Evolutionary conservation across 352 stramenopile species (phyloP).

Genomic region (Thalassiosira hispida): DNA sequence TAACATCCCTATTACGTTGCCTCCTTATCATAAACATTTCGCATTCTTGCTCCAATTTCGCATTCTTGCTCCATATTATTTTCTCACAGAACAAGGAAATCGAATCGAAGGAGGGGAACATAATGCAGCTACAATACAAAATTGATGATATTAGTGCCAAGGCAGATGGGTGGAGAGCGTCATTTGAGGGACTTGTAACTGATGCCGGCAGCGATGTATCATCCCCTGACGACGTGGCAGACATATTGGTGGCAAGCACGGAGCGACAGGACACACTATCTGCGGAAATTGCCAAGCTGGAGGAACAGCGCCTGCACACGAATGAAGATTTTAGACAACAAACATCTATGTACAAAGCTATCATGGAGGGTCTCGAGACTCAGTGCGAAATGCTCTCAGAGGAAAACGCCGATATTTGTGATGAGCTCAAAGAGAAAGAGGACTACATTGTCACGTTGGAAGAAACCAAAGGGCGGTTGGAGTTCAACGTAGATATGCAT

Average conservation of each 20-base stretch:
- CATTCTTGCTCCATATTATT: background rate
- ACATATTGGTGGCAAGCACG: conserved; percentile 21
- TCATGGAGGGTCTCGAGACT: conserved; percentile 51
- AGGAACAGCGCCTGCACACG: conserved; percentile 45
- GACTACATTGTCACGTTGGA: conserved; percentile 49
- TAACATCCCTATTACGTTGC: background rate
- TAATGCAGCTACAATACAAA: conserved; percentile 55
- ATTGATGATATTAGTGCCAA: conserved; percentile 45
- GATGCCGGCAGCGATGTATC: conserved; percentile 5
- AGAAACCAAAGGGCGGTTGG: conserved; percentile 36
- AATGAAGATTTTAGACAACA: conserved; percentile 44
- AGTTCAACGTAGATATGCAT: conserved; percentile 25
- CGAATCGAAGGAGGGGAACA: conserved; percentile 41
- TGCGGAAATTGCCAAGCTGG: conserved; percentile 36
- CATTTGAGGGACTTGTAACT: conserved; percentile 4
- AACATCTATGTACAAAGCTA: conserved; percentile 52
- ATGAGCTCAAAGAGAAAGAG: conserved; percentile 32
- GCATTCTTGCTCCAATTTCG: too few species aligned
- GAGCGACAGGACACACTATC: conserved; percentile 31
- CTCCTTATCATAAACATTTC: too few species aligned
- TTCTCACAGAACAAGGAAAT: conserved; percentile 48
- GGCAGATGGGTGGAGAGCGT: conserved; percentile 39
- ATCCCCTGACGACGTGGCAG: conserved; percentile 9
- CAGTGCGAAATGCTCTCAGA: conserved; percentile 44
- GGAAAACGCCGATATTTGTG: conserved; percentile 38